A percentile compares a stretch with the other conserved stretches of the same genome.
Evolutionary conservation across 2,329 filamentous ascomycete genomes (phyloP).

Genomic region (Pseudogymnoascus sp.): DNA sequence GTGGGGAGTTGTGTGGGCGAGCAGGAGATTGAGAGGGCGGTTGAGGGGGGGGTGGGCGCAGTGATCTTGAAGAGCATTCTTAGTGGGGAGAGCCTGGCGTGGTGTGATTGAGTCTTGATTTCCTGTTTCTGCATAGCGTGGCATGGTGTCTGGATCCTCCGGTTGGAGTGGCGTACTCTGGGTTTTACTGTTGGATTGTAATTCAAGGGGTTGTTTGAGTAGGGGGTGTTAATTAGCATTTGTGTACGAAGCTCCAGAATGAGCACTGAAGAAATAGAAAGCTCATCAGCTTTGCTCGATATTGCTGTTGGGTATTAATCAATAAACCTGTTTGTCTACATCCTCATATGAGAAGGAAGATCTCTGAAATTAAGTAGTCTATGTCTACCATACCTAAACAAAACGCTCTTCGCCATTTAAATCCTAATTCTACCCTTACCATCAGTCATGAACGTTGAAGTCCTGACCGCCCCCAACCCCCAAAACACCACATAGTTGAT

Average conservation of each 20-base stretch:
- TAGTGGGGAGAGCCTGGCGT: constrained; percentile 34
- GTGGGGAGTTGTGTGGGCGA: constrained; percentile 75
- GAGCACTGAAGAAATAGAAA: background rate
- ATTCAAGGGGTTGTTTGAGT: background rate
- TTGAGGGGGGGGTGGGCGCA: constrained; percentile 51
- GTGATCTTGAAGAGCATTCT: constrained; percentile 58
- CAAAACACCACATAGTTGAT: constrained; percentile 2
- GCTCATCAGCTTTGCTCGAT: background rate
- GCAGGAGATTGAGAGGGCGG: constrained; percentile 66
- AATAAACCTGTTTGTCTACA: background rate
- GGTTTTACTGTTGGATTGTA: constrained; percentile 4
- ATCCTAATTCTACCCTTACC: background rate
- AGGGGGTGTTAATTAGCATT: background rate
- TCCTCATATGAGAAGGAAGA: background rate
- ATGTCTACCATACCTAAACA: background rate
- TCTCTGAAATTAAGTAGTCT: constrained; percentile 1
- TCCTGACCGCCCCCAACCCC: background rate
- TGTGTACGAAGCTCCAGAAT: background rate
- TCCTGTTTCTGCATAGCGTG: background rate
- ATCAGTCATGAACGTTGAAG: constrained; percentile 3
- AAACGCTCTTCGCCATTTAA: background rate
- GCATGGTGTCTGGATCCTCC: background rate
- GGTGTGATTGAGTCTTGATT: background rate
- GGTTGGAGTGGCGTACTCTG: background rate
- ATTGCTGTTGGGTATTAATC: constrained; percentile 1